Base-by-base conservation (phyloP, 2,329 filamentous ascomycete species). In the Sphaerulina populicola region DNA sequence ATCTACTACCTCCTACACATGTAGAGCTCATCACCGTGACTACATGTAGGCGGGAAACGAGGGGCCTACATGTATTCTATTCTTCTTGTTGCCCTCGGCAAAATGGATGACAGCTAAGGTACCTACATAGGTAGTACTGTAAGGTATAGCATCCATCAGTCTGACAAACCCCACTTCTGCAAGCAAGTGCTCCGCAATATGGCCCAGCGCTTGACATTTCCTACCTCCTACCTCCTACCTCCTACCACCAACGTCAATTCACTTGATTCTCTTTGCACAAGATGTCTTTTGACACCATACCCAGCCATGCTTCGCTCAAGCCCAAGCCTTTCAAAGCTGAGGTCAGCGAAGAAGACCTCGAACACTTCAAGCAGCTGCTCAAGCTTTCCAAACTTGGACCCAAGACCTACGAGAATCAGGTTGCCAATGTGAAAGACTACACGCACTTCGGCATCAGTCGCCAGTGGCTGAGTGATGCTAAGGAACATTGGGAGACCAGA, bases 361-460 rank as follows among this genome's bases (percentile, higher is more conserved):
- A 64, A 2, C 70, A 74, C 14, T 71, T 78, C 55, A 67, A 70
- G 44, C 65, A 70, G 6, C 66, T 78, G 0, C 58, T 78, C 2
- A 66, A 67, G 37, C 60, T 77, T 2, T 73, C 75, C 11, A 72
- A 69, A 41, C 64, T 78, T 14, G 75, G 69, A 0, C 74, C 74
- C 1, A 61, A 65, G 9, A 75, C 74, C 0, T 79, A 70, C 44
- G 74, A 78, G 56, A 77, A 74, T 57, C 63, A 65, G 14, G 66
- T 69, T n/a, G 51, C 63, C 7, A 68, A 74, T 36, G 61, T 66
- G 18, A 67, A 63, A 4, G 53, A 61, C 44, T 59, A 61, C 41
- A 55, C 38, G 8, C 44, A 52, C 21, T 76, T 69, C 55, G 76
- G 76, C 1, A 66, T 77, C 33, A 69, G 49, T 31, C 68, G 68